These are phyloP conservation scores for Camelina hispida DNA, from an alignment of 345 rosid genomes.

Conservation along the genomic window DNA sequence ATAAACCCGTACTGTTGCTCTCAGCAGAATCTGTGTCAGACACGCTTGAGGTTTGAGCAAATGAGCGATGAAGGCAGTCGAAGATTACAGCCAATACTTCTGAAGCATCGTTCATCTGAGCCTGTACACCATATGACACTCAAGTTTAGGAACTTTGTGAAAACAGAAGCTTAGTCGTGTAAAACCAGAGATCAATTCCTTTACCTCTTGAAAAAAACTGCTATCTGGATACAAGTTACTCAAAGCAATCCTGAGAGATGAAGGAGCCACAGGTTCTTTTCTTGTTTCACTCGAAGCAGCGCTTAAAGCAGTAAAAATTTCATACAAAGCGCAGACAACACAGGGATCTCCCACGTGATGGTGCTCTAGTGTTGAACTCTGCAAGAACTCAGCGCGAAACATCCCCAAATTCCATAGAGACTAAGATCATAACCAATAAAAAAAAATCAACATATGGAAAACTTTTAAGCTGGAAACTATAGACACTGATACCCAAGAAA, in stretches of 20 bases:
- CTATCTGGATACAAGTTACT: constrained; percentile 93
- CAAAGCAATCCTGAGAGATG: constrained; percentile 80
- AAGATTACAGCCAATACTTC: constrained; percentile 90
- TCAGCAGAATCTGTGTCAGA: constrained; percentile 69
- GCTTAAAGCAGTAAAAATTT: constrained; percentile 72
- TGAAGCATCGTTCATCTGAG: constrained; percentile 98
- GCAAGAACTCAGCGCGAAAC: constrained; percentile 82
- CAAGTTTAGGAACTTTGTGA: constrained; percentile 23
- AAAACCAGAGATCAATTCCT: constrained; percentile 9
- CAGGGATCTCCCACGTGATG: constrained; percentile 95
- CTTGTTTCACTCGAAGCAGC: constrained; percentile 60
- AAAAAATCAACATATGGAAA: constrained; percentile 9
- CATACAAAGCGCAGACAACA: constrained; percentile 82
- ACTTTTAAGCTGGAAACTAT: constrained; percentile 14
- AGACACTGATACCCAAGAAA: not conserved
- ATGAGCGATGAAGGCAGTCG: constrained; percentile 89
- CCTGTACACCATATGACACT: constrained; percentile 55
- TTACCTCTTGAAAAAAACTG: constrained; percentile 91
- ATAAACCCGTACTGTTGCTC: constrained; percentile 62
- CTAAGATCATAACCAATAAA: constrained; percentile 48
- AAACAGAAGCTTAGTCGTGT: not conserved
- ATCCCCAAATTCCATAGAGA: constrained; percentile 89
- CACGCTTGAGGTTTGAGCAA: constrained; percentile 57
- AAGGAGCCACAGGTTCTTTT: constrained; percentile 86
- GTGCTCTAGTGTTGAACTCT: constrained; percentile 73